These are phyloP conservation scores for Cladophialophora exuberans DNA, from an alignment of 2,329 filamentous ascomycete species.

Conservation along the genomic window DNA sequence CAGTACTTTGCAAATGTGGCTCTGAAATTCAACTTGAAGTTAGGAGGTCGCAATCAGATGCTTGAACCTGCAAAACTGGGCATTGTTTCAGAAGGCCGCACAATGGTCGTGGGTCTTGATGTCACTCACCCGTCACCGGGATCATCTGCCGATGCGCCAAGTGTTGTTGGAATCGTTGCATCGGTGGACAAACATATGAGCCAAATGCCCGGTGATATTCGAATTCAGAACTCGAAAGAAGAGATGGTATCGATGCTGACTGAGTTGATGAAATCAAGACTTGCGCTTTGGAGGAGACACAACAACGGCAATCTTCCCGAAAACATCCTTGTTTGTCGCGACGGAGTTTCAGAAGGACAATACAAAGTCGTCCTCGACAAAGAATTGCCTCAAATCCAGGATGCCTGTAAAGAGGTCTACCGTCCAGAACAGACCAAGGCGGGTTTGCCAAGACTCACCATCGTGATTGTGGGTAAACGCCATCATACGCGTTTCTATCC, in stretches of 20 bases:
- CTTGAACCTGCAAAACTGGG: conserved; percentile 59
- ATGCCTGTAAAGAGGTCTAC: conserved; percentile 66
- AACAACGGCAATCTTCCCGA: conserved; percentile 65
- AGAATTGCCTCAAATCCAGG: conserved; percentile 62
- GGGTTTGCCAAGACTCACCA: conserved; percentile 63
- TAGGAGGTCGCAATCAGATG: conserved; percentile 73
- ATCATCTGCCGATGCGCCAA: conserved; percentile 64
- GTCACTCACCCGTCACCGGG: conserved; percentile 83
- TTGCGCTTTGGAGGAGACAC: conserved; percentile 65
- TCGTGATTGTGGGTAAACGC: conserved; percentile 83
- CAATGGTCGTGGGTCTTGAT: conserved; percentile 87
- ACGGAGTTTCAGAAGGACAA: conserved; percentile 87
- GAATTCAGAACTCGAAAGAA: conserved; percentile 62
- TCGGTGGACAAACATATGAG: conserved; percentile 70
- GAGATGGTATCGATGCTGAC: conserved; percentile 69
- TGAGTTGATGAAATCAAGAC: conserved; percentile 65
- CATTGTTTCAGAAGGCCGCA: conserved; percentile 67
- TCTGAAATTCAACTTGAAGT: conserved; percentile 81
- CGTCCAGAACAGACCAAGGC: conserved; percentile 52
- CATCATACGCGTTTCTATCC: conserved; percentile 90
- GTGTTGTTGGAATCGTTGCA: conserved; percentile 79
- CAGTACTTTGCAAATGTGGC: conserved; percentile 71
- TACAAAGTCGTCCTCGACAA: conserved; percentile 68
- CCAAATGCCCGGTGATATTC: conserved; percentile 76
- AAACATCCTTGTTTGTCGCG: conserved; percentile 82